These are phyloP conservation scores for Harrya chromipes DNA, from an alignment of 768 basidiomycete species.

Conservation along the genomic window DNA sequence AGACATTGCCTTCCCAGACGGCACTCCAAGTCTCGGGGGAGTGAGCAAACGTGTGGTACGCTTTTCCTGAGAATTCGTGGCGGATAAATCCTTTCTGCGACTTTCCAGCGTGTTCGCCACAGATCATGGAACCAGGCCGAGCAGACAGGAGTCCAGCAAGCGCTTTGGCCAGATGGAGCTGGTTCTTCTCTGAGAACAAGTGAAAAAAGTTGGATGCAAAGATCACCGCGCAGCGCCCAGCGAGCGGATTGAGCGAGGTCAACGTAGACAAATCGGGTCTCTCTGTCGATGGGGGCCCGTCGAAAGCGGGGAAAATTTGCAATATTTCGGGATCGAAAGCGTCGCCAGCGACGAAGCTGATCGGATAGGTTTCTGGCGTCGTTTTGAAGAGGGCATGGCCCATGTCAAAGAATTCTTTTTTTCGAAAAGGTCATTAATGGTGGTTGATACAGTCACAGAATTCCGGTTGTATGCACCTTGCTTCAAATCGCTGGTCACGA, in stretches of 20 bases:
- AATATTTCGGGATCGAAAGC: slow-evolving; percentile 47
- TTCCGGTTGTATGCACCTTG: slow-evolving; percentile 23
- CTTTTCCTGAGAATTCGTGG: background rate
- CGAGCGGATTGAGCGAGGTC: slow-evolving; percentile 45
- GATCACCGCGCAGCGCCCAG: slow-evolving; percentile 48
- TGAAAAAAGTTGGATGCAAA: slow-evolving; percentile 49
- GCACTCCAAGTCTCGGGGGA: slow-evolving; percentile 33
- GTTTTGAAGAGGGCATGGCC: slow-evolving; percentile 51
- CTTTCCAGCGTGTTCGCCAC: slow-evolving; percentile 26
- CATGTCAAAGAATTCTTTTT: slow-evolving; percentile 54
- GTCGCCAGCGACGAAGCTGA: slow-evolving; percentile 54
- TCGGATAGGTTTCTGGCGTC: slow-evolving; percentile 48
- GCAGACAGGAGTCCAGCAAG: slow-evolving; percentile 29
- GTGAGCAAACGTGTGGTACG: slow-evolving; percentile 29
- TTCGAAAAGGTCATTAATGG: background rate
- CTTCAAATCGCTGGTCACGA: slow-evolving; percentile 38
- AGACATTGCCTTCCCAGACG: slow-evolving; percentile 40
- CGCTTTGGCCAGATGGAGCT: slow-evolving; percentile 26
- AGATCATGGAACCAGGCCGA: slow-evolving; percentile 30
- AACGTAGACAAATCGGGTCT: slow-evolving; percentile 32
- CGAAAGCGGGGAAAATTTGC: slow-evolving; percentile 29
- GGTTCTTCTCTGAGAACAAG: slow-evolving; percentile 30
- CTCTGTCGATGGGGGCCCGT: slow-evolving; percentile 20
- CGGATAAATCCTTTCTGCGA: background rate
- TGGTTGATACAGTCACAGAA: background rate